Evolutionary conservation across 176 grass and related monocot genomes (phyloP).

Genomic region (Guadua angustifolia): DNA sequence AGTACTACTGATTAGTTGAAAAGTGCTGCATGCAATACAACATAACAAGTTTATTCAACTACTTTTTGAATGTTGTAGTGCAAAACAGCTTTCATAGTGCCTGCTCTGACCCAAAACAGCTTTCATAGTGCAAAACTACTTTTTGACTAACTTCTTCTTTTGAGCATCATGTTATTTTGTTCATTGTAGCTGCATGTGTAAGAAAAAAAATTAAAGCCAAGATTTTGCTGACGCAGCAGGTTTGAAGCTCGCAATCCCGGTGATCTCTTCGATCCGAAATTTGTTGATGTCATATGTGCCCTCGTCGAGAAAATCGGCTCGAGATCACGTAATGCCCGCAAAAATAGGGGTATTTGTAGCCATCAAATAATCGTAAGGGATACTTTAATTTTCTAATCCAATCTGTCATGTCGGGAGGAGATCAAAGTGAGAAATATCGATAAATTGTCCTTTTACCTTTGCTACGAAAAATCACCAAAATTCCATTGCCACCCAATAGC

Average conservation of each 20-base stretch:
- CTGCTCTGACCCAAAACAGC: too few relatives aligned
- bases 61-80: too few relatives aligned
- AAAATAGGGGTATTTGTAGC: neutral
- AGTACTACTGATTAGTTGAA: too few relatives aligned
- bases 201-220: conserved; percentile 47
- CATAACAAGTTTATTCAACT: too few relatives aligned
- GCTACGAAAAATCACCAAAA: conserved; percentile 95
- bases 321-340: conserved; percentile 83
- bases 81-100: too few relatives aligned
- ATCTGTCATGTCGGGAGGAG: neutral
- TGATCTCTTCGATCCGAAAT: conserved; percentile 80
- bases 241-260: conserved; percentile 80
- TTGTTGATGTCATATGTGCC: conserved; percentile 88
- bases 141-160: too few relatives aligned
- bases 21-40: too few relatives aligned
- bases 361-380: neutral
- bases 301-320: conserved; percentile 79
- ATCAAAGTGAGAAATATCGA: neutral
- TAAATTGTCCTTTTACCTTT: conserved; percentile 56
- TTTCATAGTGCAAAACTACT: too few relatives aligned
- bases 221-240: conserved; percentile 50
- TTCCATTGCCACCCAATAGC: conserved; percentile 90
- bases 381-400: neutral
- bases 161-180: too few relatives aligned
- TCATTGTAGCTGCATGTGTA: neutral